Percentiles rank a stretch among this genome's conserved stretches.
These are phyloP conservation scores for Dorcoceras hygrometricum DNA, from an alignment of 257 asterid species.

Conservation along the genomic window DNA sequence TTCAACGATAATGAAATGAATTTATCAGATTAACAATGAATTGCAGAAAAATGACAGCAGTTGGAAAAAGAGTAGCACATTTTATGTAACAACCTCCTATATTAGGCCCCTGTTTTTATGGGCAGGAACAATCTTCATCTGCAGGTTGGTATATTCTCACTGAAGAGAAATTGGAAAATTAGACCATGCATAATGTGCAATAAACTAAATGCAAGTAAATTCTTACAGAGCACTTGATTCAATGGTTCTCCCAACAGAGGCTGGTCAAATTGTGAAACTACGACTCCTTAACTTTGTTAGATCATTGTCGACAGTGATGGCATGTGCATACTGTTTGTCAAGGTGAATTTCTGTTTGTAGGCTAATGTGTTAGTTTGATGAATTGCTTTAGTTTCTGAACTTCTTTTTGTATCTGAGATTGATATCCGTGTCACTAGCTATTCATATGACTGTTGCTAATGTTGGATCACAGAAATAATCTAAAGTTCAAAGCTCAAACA, in stretches of 20 bases:
- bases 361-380: neutral
- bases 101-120: conserved; percentile 82
- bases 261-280: conserved; percentile 77
- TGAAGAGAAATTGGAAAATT: conserved; percentile 16
- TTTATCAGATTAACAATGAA: conserved; percentile 17
- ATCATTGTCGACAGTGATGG: conserved; percentile 85
- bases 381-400: conserved; percentile 11
- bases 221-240: conserved; percentile 84
- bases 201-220: conserved; percentile 27
- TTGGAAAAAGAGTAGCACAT: conserved; percentile 83
- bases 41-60: conserved; percentile 69
- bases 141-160: conserved; percentile 61
- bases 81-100: conserved; percentile 67
- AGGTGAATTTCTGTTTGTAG: conserved; percentile 44
- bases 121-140: conserved; percentile 71
- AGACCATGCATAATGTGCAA: neutral
- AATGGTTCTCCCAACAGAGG: conserved; percentile 70
- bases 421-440: neutral
- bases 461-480: neutral
- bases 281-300: conserved; percentile 80
- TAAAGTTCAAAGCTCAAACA: neutral
- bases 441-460: no score
- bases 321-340: conserved; percentile 86
- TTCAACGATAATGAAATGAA: conserved; percentile 1
- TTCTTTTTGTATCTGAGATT: conserved; percentile 19